Base-by-base conservation (phyloP, 202 grass and related monocot species). In the Carex arenaria region DNA sequence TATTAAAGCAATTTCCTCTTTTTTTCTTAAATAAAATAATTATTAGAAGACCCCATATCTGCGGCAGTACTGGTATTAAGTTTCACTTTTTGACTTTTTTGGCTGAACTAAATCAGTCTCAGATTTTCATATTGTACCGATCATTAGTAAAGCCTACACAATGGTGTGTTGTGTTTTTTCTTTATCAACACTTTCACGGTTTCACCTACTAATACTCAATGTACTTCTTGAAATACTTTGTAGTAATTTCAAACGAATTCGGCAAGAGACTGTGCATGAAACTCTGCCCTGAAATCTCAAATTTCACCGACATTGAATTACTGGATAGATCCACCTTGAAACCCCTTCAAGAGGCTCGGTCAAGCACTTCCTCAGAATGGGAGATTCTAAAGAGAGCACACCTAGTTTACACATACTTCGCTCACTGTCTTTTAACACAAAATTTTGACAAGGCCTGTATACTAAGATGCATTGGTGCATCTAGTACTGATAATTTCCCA, bases 401-500 rank as follows among this genome's bases (percentile, higher is more conserved):
- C 65, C 64, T 18, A 77, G 86, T 76, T 14, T 94, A 91, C 70
- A 22, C 64, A 42, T 84, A 78, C 82, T 80, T 97, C 2, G 34
- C 26, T 32, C 84, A 83, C 20, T 73, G 30, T 8, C 79, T 94
- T 30, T 55, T 89, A 74, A 64, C 81, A 0, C 34, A 61, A 47
- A 75, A 60, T 18, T 82, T 49, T 51, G 7, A 30, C 31, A 80
- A 2, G 38, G 68, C 79, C 12, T 94, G 90, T 84, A 78, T 85
- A 77, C 6, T 36, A 45, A 43, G 20, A 61, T 90, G 90, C 77
- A 87, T 97, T 0, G 84, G 87, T 1, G 94, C 94, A 13, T 97
- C 94, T 42, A 97, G 84, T 43, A 97, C 94, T 20, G 94, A 97
- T 87, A 89, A 90, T 80, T 97, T 90, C 74, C 92, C 88, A 0